Conservation (phyloP, 176 grass and related monocot species). For the Calamus simplicifolius region DNA sequence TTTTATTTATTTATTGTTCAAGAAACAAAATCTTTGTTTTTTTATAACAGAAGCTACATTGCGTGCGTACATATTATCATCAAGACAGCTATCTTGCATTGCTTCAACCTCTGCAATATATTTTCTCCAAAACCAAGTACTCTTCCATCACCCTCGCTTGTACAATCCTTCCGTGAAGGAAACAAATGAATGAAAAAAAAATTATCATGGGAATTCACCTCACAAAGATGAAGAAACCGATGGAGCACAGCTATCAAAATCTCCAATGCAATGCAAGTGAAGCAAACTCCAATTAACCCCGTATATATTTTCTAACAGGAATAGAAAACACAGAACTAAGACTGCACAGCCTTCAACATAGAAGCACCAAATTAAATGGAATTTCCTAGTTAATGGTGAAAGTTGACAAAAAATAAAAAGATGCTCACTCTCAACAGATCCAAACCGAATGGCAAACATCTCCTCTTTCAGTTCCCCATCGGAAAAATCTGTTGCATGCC, state of each 20-base stretch:
- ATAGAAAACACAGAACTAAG: no score
- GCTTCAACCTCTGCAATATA: constrained; percentile 33
- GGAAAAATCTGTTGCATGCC: constrained; percentile 1
- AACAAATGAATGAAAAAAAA: constrained; percentile 42
- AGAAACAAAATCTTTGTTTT: no score
- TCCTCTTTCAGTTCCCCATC: neutral
- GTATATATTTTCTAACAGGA: neutral
- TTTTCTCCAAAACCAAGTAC: constrained; percentile 64
- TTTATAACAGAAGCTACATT: no score
- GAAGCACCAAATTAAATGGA: no score
- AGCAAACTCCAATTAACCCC: constrained; percentile 46
- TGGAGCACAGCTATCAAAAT: constrained; percentile 45
- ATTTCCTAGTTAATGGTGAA: no score
- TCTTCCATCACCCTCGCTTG: constrained; percentile 37
- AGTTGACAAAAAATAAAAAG: no score
- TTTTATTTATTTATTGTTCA: no score
- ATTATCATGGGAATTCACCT: constrained; percentile 60
- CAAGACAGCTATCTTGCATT: neutral
- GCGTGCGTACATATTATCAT: no score
- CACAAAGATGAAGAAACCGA: constrained; percentile 44
- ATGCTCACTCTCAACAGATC: neutral
- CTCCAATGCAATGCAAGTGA: constrained; percentile 50
- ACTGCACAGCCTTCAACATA: no score
- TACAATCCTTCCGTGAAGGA: constrained; percentile 66
- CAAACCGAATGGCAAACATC: constrained; percentile 1